A percentile compares a stretch with the other conserved stretches of the same genome.
These are phyloP conservation scores for Schwanniomyces polymorphus DNA, from an alignment of 805 yeast species.

Conservation along the genomic window DNA sequence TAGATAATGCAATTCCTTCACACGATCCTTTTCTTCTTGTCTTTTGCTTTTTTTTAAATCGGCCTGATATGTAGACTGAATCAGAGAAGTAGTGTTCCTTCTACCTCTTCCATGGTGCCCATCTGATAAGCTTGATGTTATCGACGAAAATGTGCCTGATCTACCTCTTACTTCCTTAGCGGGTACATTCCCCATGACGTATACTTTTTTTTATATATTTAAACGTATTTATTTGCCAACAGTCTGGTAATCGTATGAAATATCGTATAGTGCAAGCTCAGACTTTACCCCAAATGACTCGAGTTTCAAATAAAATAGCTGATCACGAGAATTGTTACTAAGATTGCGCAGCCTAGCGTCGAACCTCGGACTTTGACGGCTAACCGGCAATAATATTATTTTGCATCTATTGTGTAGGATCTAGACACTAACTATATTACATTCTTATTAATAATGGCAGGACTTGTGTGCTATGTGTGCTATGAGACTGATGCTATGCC, in stretches of 20 bases:
- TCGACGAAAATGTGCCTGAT: conserved; percentile 22
- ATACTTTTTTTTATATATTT: not conserved
- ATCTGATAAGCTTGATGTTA: conserved; percentile 9
- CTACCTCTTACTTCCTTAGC: conserved; percentile 38
- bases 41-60: conserved; percentile 22
- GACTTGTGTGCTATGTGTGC: not conserved
- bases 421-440: no score
- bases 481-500: conserved; percentile 12
- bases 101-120: conserved; percentile 9
- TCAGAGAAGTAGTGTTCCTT: conserved; percentile 19
- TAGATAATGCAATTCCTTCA: conserved; percentile 53
- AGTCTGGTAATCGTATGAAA: not conserved
- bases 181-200: conserved; percentile 44
- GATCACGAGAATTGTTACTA: not conserved
- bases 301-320: not conserved
- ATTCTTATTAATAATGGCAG: not conserved
- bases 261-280: not conserved
- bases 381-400: not conserved
- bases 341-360: not conserved
- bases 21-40: conserved; percentile 55
- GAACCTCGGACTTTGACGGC: not conserved
- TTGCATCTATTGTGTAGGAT: not conserved
- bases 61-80: conserved; percentile 9
- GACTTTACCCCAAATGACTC: not conserved
- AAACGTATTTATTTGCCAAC: not conserved